phyloP scores from a whole-genome alignment of 192 early-diverging fungal species.

The Radiomyces spectabilis region DNA sequence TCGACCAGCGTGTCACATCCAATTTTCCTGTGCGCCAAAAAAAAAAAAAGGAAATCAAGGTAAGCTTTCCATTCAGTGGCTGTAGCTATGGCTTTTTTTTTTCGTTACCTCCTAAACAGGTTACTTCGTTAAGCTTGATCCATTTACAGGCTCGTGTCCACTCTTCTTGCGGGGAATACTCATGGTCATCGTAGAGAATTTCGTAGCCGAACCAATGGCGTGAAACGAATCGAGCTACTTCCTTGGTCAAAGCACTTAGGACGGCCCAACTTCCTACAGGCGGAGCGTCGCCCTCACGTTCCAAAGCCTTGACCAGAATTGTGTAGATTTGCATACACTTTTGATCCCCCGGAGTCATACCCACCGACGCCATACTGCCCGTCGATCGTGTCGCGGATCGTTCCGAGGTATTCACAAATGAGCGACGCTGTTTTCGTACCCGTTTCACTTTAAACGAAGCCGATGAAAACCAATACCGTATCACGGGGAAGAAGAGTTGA shows the following conservation, averaged over 20 bases:
- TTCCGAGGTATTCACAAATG: too few relatives aligned
- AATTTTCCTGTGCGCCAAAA: slow-evolving; percentile 9
- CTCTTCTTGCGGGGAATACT: slow-evolving; percentile 10
- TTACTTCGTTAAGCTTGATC: slow-evolving; percentile 28
- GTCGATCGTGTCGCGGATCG: too few relatives aligned
- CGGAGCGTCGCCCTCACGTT: background rate
- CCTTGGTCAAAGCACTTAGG: background rate
- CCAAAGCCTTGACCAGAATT: slow-evolving; percentile 1
- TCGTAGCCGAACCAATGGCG: slow-evolving; percentile 20
- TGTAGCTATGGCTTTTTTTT: too few relatives aligned
- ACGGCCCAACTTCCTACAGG: background rate
- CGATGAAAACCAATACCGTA: slow-evolving; percentile 3
- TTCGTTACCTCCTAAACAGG: slow-evolving; percentile 27
- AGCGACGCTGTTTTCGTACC: background rate
- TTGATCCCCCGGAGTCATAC: background rate
- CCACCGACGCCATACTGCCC: too few relatives aligned
- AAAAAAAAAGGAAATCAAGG: too few relatives aligned
- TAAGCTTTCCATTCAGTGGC: too few relatives aligned
- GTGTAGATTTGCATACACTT: slow-evolving; percentile 6
- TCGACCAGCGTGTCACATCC: slow-evolving; percentile 3
- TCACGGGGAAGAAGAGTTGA: slow-evolving; percentile 6
- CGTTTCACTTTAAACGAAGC: slow-evolving; percentile 2
- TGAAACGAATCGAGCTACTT: slow-evolving; percentile 5
- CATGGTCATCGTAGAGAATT: too few relatives aligned
- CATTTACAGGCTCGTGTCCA: slow-evolving; percentile 21